Evolutionary conservation across 208 protist genomes (phyloP).

Genomic region (Leptomonas pyrrhocoris): DNA sequence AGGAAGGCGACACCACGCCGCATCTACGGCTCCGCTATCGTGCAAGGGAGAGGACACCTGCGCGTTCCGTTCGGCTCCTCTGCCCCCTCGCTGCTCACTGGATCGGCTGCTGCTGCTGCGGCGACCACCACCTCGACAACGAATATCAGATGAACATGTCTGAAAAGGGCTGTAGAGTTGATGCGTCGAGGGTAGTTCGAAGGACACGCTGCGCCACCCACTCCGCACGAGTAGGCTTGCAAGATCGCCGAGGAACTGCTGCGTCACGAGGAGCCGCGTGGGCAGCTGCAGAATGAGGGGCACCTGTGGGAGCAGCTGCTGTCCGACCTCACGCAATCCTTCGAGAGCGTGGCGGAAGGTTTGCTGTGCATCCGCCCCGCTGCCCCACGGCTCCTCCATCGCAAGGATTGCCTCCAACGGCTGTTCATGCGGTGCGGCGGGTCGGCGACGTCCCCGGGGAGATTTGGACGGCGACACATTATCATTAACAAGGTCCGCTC

Average conservation of each 20-base stretch:
- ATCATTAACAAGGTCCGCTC: not conserved
- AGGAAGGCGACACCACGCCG: slow-evolving; percentile 44
- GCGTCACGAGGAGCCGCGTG: slow-evolving; percentile 62
- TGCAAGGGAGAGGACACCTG: not conserved
- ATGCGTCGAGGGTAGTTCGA: slow-evolving; percentile 57
- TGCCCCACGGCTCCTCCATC: slow-evolving; percentile 41
- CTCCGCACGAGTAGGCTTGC: slow-evolving; percentile 20
- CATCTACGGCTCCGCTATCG: slow-evolving; percentile 2
- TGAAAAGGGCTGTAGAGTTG: slow-evolving; percentile 27
- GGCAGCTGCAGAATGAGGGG: slow-evolving; percentile 53
- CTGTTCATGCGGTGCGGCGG: slow-evolving; percentile 27
- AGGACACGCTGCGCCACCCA: slow-evolving; percentile 35
- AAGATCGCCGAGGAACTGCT: slow-evolving; percentile 49
- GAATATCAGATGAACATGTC: not conserved
- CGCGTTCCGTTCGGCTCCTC: not conserved
- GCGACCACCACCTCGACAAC: not conserved
- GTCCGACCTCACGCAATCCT: slow-evolving; percentile 23
- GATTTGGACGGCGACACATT: not conserved
- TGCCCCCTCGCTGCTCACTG: not conserved
- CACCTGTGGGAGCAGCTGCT: slow-evolving; percentile 22
- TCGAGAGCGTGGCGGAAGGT: slow-evolving; percentile 31
- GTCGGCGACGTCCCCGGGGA: not conserved
- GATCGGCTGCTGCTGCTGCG: too few species aligned
- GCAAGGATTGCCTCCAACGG: slow-evolving; percentile 36
- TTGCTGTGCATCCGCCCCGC: slow-evolving; percentile 22